Conservation (phyloP, 164 flowering plant species). For the Euptelea pleiosperma region DNA sequence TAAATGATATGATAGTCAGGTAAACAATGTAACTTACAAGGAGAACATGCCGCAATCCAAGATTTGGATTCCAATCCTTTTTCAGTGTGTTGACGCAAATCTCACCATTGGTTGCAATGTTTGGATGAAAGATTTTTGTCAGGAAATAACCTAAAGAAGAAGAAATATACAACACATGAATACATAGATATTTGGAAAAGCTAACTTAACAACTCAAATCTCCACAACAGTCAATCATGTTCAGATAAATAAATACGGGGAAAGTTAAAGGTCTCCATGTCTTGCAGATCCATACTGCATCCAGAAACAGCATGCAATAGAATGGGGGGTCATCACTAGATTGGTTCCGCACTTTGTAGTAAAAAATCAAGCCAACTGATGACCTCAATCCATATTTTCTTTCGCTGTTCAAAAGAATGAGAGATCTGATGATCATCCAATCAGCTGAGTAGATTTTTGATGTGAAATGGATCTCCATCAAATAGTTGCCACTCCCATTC, state of each 20-base stretch:
- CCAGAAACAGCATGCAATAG: background rate
- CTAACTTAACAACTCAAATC: background rate
- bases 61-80: conserved; percentile 95
- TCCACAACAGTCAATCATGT: conserved; percentile 1
- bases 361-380: no score
- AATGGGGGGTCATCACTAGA: no score
- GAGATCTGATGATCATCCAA: no score
- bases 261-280: no score
- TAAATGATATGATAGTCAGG: background rate
- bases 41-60: conserved; percentile 92
- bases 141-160: conserved; percentile 72
- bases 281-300: no score
- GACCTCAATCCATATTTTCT: no score
- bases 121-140: conserved; percentile 97
- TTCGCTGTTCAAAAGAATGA: no score
- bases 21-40: conserved; percentile 49
- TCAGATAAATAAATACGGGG: no score
- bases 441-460: no score
- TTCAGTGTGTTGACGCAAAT: conserved; percentile 96
- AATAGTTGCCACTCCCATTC: no score
- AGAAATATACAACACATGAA: background rate
- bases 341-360: no score
- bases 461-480: no score
- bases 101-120: conserved; percentile 85
- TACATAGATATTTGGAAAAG: background rate